Evolutionary conservation across 2,329 filamentous ascomycete species (phyloP).

Genomic region (Fusarium sp.): DNA sequence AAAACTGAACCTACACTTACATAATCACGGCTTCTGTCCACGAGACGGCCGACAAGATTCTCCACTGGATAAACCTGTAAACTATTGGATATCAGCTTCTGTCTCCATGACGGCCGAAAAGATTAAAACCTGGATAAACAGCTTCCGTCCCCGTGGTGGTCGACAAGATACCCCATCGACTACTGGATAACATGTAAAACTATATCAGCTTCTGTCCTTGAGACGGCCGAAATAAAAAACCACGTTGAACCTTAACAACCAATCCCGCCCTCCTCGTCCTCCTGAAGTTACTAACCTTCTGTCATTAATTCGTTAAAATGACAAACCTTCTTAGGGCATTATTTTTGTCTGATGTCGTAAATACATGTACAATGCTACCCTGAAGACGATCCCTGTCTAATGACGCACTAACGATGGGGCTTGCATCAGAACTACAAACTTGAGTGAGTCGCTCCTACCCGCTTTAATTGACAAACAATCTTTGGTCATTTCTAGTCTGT

Average conservation of each 20-base stretch:
- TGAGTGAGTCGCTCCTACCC: neutral
- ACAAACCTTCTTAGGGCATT: neutral
- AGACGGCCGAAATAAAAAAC: neutral
- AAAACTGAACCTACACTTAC: neutral
- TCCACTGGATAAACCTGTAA: neutral
- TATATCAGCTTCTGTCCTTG: neutral
- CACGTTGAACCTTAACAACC: neutral
- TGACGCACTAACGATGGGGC: constrained; percentile 9
- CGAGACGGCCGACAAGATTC: neutral
- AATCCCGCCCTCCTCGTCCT: neutral
- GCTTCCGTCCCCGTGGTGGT: too few species aligned
- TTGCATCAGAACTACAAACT: constrained; percentile 12
- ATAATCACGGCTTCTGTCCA: neutral
- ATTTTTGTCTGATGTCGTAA: neutral
- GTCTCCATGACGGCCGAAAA: neutral
- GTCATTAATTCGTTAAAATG: neutral
- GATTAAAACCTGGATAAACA: neutral
- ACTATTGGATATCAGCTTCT: too few species aligned
- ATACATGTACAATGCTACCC: neutral
- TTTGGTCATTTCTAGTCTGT: constrained; percentile 1
- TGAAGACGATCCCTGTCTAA: neutral
- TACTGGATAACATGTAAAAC: too few species aligned
- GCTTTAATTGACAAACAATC: constrained; percentile 16
- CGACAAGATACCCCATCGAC: too few species aligned
- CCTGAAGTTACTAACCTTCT: neutral